phyloP scores from a whole-genome alignment of 2,329 filamentous ascomycete species.

The Penicillium italicum region DNA sequence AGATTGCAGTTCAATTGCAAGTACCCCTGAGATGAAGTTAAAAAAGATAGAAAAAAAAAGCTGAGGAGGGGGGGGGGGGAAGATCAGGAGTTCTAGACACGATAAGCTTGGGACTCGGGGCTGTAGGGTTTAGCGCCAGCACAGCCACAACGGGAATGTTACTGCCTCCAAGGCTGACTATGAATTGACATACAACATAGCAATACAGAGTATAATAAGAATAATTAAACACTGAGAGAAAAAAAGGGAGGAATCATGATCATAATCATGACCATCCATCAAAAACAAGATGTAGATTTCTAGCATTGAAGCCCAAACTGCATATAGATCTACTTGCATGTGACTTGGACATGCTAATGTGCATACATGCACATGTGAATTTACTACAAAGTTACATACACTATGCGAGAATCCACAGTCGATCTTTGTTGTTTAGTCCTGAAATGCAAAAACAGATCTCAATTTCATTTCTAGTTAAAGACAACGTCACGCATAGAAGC shows the following conservation, averaged over 20 bases:
- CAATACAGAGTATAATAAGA: background rate
- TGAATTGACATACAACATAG: background rate
- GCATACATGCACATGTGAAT: too few relatives aligned
- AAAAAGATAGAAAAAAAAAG: background rate
- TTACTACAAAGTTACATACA: too few relatives aligned
- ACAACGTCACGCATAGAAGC: background rate
- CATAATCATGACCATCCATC: background rate
- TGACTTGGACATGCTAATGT: background rate
- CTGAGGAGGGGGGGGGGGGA: background rate
- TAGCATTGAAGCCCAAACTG: background rate
- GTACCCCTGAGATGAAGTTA: background rate
- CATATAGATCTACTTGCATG: background rate
- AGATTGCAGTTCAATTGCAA: background rate
- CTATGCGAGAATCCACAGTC: background rate
- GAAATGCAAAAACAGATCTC: background rate
- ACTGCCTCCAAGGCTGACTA: background rate
- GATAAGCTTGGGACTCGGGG: slow-evolving; percentile 12
- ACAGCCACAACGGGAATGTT: slow-evolving; percentile 15
- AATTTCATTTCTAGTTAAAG: background rate
- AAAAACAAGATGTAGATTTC: background rate
- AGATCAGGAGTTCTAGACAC: slow-evolving; percentile 17
- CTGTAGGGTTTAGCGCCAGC: slow-evolving; percentile 23
- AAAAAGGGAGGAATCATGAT: background rate
- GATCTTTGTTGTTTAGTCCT: background rate
- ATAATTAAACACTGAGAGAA: background rate